Evolutionary conservation across 345 rosid genomes (phyloP).

Genomic region (Populus nigra): DNA sequence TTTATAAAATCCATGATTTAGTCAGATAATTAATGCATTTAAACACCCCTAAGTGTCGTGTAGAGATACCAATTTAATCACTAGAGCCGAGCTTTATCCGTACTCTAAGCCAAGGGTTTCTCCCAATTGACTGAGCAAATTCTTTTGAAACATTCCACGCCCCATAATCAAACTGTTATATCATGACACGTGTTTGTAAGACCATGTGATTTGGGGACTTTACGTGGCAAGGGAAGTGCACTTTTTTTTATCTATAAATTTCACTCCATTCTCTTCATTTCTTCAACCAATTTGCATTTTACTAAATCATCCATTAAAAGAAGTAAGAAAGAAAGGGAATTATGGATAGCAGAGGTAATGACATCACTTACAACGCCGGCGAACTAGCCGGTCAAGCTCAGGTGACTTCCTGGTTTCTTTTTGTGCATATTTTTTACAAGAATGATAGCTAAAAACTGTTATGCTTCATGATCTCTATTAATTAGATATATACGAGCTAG

Average conservation of each 20-base stretch:
- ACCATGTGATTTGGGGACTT: not conserved
- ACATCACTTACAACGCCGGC: not conserved
- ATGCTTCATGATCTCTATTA: no score
- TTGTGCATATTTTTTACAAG: not conserved
- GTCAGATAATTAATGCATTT: no score
- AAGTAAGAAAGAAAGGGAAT: conserved; percentile 12
- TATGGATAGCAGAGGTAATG: not conserved
- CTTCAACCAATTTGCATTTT: not conserved
- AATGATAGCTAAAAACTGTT: no score
- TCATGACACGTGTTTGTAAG: not conserved
- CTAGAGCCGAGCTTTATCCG: not conserved
- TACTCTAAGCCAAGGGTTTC: not conserved
- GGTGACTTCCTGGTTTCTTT: not conserved
- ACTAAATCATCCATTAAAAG: not conserved
- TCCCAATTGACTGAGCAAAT: not conserved
- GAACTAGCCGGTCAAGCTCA: conserved; percentile 12
- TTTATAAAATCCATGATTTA: no score
- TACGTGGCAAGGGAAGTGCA: no score
- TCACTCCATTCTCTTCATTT: not conserved
- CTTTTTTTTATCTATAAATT: conserved; percentile 2
- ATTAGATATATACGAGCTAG: no score
- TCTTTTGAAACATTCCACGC: not conserved
- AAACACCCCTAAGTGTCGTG: no score
- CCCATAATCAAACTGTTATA: not conserved
- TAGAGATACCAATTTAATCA: no score